Base-by-base conservation (phyloP, 345 rosid genomes). In the Psidium friedrichsthalianum region DNA sequence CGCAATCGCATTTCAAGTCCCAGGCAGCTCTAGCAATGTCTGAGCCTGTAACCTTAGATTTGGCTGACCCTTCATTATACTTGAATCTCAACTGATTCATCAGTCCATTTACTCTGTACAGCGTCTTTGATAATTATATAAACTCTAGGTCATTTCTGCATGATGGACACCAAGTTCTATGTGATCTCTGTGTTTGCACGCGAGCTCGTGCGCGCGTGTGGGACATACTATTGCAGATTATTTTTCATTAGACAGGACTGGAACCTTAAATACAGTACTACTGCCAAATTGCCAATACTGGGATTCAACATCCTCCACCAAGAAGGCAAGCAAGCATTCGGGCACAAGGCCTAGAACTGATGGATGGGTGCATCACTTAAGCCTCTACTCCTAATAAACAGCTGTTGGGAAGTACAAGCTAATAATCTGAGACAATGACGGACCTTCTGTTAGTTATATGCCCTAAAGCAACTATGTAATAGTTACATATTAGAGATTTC, bases 31-130 rank as follows among this genome's bases (percentile, higher is more conserved):
- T 7, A 16, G 36, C 44, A 10, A 69, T 69, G 11, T 69, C 47
- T 69, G 24, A 69, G 78, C 78, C 78, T 69, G 47, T 32, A 16
- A 69, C 78, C 44, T 32, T 69, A 32, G 18, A 32, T 15, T 44
- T 44, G 12, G 55, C 85, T 59, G 42, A 69, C 61, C 86, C 47
- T 32, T 56, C 58, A 40, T 40, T 91, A 88, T 86, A 86, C 82
- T 83, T 86, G 32, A 47, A 59, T 56, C 11, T 47, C 18, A 20
- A 59, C 56, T 16, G 53, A 84, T 84, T 58, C 51, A 32, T 10
- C 13, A 44, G 13, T 74, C 51, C 51, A n/a, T 11, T 55, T 54
- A 55, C 84, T 18, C 27, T 44, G 85, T 84, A 40, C 29, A 59
- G 53, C 83, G 29, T 58, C 51, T 57, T 59, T 51, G 59, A 83